Conservation (phyloP, 2,329 filamentous ascomycete species). For the Aspergillus eucalypticola region DNA sequence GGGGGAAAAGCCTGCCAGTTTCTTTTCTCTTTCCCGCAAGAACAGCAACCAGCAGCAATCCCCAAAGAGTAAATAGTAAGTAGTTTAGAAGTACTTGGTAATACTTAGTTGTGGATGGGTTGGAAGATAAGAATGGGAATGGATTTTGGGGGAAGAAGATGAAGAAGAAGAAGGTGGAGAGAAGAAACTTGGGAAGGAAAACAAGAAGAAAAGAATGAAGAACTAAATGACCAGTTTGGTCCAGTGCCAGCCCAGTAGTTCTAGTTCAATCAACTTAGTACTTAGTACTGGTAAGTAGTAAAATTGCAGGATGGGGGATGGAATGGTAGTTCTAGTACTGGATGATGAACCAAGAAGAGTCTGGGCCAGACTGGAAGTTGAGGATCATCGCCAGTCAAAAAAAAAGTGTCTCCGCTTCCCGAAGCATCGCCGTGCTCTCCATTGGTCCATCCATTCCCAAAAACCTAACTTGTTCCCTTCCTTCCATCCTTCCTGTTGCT, state of each 20-base stretch:
- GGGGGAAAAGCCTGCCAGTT: too few relatives aligned
- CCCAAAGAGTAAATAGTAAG: too few relatives aligned
- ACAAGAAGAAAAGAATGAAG: neutral
- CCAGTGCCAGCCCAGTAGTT: too few relatives aligned
- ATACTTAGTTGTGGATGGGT: too few relatives aligned
- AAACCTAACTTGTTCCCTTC: neutral
- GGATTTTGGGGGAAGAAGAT: neutral
- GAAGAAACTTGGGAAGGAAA: too few relatives aligned
- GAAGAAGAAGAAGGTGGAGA: neutral
- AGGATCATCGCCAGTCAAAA: slow-evolving; percentile 4
- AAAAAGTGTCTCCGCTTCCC: neutral
- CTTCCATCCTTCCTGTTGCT: neutral
- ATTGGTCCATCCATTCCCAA: neutral
- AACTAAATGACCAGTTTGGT: too few relatives aligned
- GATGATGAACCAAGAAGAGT: slow-evolving; percentile 1
- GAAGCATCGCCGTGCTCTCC: neutral
- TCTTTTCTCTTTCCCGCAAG: too few relatives aligned
- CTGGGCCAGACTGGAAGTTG: slow-evolving; percentile 5
- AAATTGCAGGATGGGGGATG: neutral
- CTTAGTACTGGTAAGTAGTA: too few relatives aligned
- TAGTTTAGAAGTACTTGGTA: too few relatives aligned
- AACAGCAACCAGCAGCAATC: too few relatives aligned
- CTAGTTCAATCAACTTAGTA: too few relatives aligned
- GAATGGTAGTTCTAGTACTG: neutral
- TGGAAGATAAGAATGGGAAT: too few relatives aligned